Conservation (phyloP, 495 filamentous ascomycete species). For the Collariella sp. region DNA sequence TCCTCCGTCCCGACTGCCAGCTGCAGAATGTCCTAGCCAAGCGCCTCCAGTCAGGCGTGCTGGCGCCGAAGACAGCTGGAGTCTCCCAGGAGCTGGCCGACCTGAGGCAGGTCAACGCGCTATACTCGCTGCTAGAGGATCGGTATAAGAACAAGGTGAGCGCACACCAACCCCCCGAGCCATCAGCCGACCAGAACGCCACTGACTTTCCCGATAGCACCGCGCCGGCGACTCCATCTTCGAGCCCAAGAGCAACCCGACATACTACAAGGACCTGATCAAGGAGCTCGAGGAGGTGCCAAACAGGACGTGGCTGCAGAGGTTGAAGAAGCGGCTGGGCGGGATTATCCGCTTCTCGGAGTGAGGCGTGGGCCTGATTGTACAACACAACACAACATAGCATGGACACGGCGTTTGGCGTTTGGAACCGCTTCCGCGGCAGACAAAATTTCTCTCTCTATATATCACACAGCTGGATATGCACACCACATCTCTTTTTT, state of each 20-base stretch:
- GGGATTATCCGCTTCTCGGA: slow-evolving; percentile 55
- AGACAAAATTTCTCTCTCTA: background rate
- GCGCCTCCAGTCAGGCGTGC: slow-evolving; percentile 48
- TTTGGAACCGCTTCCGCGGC: background rate
- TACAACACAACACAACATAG: slow-evolving; percentile 8
- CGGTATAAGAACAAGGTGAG: slow-evolving; percentile 54
- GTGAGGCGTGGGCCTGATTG: background rate
- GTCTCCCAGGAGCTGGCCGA: slow-evolving; percentile 27
- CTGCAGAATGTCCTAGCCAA: slow-evolving; percentile 61
- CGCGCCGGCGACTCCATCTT: slow-evolving; percentile 53
- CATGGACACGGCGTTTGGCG: slow-evolving; percentile 20
- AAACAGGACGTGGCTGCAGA: slow-evolving; percentile 47
- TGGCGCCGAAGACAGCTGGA: slow-evolving; percentile 32
- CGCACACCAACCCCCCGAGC: too few relatives aligned
- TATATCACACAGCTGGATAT: background rate
- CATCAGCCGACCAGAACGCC: background rate
- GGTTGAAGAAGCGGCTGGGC: slow-evolving; percentile 49
- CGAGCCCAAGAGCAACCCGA: slow-evolving; percentile 63
- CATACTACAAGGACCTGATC: slow-evolving; percentile 64
- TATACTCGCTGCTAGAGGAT: slow-evolving; percentile 67
- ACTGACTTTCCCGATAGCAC: slow-evolving; percentile 41
- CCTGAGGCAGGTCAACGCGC: slow-evolving; percentile 56
- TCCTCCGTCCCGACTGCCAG: slow-evolving; percentile 66
- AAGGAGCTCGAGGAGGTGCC: slow-evolving; percentile 67
- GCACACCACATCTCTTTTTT: slow-evolving; percentile 2